Evolutionary conservation across 2,329 filamentous ascomycete genomes (phyloP).

Genomic region (Helminthosporium solani): DNA sequence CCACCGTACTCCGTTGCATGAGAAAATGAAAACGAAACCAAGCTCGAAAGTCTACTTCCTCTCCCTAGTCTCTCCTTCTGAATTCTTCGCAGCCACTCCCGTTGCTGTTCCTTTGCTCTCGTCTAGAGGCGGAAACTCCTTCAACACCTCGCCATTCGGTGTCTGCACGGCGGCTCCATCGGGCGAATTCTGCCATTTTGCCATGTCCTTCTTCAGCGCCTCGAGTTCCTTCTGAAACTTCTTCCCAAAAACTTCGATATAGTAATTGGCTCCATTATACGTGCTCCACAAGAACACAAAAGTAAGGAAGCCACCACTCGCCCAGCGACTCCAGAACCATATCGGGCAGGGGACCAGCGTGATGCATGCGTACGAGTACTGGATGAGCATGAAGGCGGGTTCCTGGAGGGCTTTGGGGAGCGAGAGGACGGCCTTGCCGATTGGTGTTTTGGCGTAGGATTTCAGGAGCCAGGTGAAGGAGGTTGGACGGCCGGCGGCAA

Average conservation of each 20-base stretch:
- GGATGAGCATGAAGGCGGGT: conserved; percentile 90
- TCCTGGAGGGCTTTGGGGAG: conserved; percentile 78
- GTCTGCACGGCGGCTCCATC: conserved; percentile 17
- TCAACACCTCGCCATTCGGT: conserved; percentile 7
- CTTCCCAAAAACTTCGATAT: conserved; percentile 97
- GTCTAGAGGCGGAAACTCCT: conserved; percentile 18
- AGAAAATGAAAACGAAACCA: background rate
- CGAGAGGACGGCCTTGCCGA: conserved; percentile 80
- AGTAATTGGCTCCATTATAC: conserved; percentile 95
- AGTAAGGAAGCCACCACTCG: conserved; percentile 73
- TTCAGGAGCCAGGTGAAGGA: conserved; percentile 96
- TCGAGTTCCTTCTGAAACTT: conserved; percentile 97
- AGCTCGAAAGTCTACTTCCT: conserved; percentile 1
- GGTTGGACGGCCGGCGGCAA: conserved; percentile 90
- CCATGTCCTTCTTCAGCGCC: conserved; percentile 81
- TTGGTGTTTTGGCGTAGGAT: conserved; percentile 85
- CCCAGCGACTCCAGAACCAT: conserved; percentile 89
- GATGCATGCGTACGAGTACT: conserved; percentile 84
- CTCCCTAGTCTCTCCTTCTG: conserved; percentile 3
- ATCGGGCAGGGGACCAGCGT: conserved; percentile 94
- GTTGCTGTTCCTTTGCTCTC: conserved; percentile 11
- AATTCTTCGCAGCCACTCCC: background rate
- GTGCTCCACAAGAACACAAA: conserved; percentile 91
- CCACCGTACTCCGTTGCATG: background rate
- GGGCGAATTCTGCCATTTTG: conserved; percentile 70